Percentiles rank a stretch among this genome's conserved stretches.
phyloP scores from a whole-genome alignment of 345 rosid species.

The Hibiscus tridactylites region DNA sequence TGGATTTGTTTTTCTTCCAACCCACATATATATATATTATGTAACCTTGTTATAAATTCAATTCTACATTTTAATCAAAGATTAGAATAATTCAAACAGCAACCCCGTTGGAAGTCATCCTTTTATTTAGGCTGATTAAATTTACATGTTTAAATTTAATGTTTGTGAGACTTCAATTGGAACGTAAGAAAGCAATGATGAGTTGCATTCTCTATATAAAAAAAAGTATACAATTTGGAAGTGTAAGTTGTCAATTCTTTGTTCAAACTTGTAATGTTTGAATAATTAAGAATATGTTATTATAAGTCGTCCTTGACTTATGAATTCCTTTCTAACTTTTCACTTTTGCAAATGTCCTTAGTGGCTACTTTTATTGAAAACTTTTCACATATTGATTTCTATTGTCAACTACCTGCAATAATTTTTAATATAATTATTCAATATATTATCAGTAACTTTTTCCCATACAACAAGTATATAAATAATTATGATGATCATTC shows the following conservation, averaged over 20 bases:
- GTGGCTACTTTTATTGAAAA: too few relatives aligned
- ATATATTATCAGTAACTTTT: too few relatives aligned
- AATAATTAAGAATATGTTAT: background rate
- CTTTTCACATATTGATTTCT: too few relatives aligned
- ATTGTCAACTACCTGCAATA: too few relatives aligned
- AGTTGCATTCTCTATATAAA: background rate
- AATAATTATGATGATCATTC: too few relatives aligned
- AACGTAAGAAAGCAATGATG: background rate
- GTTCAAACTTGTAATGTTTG: background rate
- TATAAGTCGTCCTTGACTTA: background rate
- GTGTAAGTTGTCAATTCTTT: background rate
- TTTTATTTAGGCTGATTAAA: background rate
- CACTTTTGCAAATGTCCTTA: too few relatives aligned
- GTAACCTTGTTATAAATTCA: too few relatives aligned
- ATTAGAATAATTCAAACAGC: background rate
- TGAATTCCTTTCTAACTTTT: background rate
- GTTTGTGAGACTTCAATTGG: background rate
- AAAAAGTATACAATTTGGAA: too few relatives aligned
- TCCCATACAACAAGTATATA: too few relatives aligned
- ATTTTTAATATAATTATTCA: too few relatives aligned
- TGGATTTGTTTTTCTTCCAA: too few relatives aligned
- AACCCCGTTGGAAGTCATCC: background rate
- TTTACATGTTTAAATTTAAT: background rate
- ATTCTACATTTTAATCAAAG: background rate
- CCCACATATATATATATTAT: too few relatives aligned